Conservation (phyloP, 2,329 filamentous ascomycete species). For the Cladophialophora psammophila region DNA sequence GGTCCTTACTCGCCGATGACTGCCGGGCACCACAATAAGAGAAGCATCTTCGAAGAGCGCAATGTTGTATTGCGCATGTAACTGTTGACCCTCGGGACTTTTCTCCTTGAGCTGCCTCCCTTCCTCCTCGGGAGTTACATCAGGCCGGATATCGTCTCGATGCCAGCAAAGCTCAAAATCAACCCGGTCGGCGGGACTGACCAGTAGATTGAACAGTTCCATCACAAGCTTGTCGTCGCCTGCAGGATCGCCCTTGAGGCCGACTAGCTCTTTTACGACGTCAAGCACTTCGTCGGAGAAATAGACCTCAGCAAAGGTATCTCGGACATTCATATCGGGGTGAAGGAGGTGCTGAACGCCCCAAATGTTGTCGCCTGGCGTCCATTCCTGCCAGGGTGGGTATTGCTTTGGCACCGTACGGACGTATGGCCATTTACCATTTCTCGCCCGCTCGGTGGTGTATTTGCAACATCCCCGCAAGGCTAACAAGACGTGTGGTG, state of each 20-base stretch:
- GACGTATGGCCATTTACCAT: constrained; percentile 80
- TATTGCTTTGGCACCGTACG: constrained; percentile 90
- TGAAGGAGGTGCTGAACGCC: constrained; percentile 86
- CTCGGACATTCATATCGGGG: constrained; percentile 67
- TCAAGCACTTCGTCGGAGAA: constrained; percentile 71
- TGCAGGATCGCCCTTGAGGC: constrained; percentile 43
- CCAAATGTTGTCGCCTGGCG: constrained; percentile 75
- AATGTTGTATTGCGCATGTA: constrained; percentile 87
- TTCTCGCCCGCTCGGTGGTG: constrained; percentile 68
- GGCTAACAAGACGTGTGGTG: constrained; percentile 60
- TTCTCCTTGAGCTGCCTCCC: constrained; percentile 62
- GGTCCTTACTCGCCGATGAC: constrained; percentile 75
- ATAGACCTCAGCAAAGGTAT: constrained; percentile 72
- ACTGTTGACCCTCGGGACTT: constrained; percentile 59
- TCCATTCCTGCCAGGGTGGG: constrained; percentile 76
- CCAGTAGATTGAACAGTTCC: constrained; percentile 87
- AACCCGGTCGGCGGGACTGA: constrained; percentile 66
- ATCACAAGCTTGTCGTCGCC: constrained; percentile 73
- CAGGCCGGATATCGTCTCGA: constrained; percentile 78
- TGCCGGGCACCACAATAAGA: constrained; percentile 78
- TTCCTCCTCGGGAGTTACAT: constrained; percentile 72
- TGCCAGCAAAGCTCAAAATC: constrained; percentile 85
- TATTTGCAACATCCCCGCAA: constrained; percentile 68
- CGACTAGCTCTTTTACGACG: constrained; percentile 71
- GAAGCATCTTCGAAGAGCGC: constrained; percentile 77